phyloP scores from a whole-genome alignment of 164 flowering plant genomes.

The Nymphaea thermarum region DNA sequence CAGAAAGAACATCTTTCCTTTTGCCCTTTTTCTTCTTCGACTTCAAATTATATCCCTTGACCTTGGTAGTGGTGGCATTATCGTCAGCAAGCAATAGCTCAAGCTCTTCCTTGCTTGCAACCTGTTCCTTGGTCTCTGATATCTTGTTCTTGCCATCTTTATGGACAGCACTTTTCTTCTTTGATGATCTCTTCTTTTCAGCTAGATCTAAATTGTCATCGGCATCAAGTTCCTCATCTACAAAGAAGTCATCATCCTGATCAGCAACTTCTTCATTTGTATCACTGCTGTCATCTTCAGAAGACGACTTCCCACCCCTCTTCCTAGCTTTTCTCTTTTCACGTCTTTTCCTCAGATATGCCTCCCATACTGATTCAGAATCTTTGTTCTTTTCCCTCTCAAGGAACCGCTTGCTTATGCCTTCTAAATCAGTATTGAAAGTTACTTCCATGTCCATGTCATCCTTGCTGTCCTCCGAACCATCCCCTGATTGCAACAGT shows the following conservation, averaged over 20 bases:
- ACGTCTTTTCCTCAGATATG: conserved; percentile 45
- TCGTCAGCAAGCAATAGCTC: conserved; percentile 82
- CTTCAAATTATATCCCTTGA: conserved; percentile 75
- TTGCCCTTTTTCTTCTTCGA: conserved; percentile 47
- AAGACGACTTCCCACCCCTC: conserved; percentile 37
- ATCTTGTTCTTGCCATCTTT: conserved; percentile 1
- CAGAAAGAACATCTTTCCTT: conserved; percentile 34
- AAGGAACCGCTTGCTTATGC: conserved; percentile 65
- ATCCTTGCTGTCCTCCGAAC: conserved; percentile 36
- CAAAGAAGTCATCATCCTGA: conserved; percentile 71
- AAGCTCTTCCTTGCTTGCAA: conserved; percentile 72
- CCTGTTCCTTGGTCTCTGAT: conserved; percentile 27
- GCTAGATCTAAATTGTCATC: conserved; percentile 12
- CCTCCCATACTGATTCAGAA: conserved; percentile 84
- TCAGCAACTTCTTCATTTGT: conserved; percentile 34
- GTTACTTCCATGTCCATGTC: conserved; percentile 91
- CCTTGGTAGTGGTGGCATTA: conserved; percentile 26
- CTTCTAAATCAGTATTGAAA: conserved; percentile 80
- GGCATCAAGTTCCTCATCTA: conserved; percentile 40
- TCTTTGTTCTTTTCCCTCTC: conserved; percentile 62
- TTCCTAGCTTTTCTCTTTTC: conserved; percentile 67
- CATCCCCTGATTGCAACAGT: conserved; percentile 52
- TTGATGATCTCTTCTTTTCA: conserved; percentile 6
- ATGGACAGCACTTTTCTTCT: not conserved
- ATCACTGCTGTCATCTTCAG: conserved; percentile 60